Percentiles rank a stretch among this genome's conserved stretches.
phyloP scores from a whole-genome alignment of 768 basidiomycete genomes.

The Scleroderma bovista region DNA sequence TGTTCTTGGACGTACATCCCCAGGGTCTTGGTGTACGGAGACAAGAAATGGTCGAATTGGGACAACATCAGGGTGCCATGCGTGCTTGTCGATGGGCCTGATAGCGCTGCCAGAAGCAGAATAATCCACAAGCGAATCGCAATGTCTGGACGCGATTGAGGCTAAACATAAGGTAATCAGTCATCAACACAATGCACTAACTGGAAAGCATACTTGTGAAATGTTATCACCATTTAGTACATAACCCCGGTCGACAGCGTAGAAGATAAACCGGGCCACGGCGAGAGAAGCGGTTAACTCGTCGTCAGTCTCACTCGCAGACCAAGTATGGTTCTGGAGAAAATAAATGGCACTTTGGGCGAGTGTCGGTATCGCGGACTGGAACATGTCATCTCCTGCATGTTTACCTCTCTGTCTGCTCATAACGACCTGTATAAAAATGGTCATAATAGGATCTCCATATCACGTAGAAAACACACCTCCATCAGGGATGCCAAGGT shows the following conservation, averaged over 20 bases:
- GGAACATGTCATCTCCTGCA: neutral
- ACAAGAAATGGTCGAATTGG: constrained; percentile 47
- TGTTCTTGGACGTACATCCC: constrained; percentile 35
- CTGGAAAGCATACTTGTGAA: constrained; percentile 22
- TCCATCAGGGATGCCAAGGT: constrained; percentile 51
- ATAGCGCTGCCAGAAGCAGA: constrained; percentile 49
- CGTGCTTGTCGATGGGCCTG: constrained; percentile 23
- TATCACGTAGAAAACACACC: constrained; percentile 30
- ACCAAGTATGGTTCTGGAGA: constrained; percentile 45
- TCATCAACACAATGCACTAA: neutral
- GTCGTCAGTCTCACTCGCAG: constrained; percentile 40
- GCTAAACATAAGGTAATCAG: constrained; percentile 22
- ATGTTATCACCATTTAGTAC: constrained; percentile 31
- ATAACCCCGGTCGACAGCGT: constrained; percentile 41
- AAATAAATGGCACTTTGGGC: constrained; percentile 50
- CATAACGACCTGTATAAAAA: constrained; percentile 14
- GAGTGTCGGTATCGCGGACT: constrained; percentile 28
- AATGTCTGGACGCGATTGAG: constrained; percentile 28
- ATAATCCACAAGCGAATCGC: constrained; percentile 63
- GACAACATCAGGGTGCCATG: constrained; percentile 38
- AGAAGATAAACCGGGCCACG: constrained; percentile 49
- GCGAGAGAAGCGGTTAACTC: constrained; percentile 50
- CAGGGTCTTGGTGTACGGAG: constrained; percentile 42
- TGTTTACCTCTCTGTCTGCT: constrained; percentile 17
- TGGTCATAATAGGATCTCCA: neutral